Conservation (phyloP, 345 rosid genomes). For the Cardamine chenopodiifolia region DNA sequence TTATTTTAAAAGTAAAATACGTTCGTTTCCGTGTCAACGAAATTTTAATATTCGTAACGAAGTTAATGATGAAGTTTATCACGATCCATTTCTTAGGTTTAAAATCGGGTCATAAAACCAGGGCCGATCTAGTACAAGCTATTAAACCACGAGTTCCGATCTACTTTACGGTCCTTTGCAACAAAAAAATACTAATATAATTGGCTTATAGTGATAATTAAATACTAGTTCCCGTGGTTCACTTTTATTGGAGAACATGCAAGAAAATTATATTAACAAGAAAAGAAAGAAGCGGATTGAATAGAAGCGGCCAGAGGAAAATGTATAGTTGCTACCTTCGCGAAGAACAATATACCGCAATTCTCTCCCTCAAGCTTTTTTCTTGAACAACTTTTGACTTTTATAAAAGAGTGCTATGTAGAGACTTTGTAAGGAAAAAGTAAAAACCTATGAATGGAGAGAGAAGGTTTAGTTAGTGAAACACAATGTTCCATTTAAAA, state of each 20-base stretch:
- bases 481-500: not conserved
- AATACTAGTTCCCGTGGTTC: not conserved
- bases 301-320: not conserved
- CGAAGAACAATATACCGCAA: not conserved
- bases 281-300: not conserved
- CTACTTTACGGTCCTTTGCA: not conserved
- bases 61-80: not conserved
- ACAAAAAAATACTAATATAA: not conserved
- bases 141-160: not conserved
- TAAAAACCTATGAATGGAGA: not conserved
- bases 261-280: not conserved
- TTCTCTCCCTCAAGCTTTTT: not conserved
- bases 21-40: conserved; percentile 13
- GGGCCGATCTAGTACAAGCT: not conserved
- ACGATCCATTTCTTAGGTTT: not conserved
- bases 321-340: too few species aligned
- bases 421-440: not conserved
- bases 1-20: not conserved
- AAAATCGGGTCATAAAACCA: not conserved
- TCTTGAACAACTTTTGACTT: not conserved
- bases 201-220: not conserved
- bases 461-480: not conserved
- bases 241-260: not conserved
- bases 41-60: conserved; percentile 3
- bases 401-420: not conserved